phyloP scores from a whole-genome alignment of 2,329 filamentous ascomycete species.

The Aspergillus unguis region DNA sequence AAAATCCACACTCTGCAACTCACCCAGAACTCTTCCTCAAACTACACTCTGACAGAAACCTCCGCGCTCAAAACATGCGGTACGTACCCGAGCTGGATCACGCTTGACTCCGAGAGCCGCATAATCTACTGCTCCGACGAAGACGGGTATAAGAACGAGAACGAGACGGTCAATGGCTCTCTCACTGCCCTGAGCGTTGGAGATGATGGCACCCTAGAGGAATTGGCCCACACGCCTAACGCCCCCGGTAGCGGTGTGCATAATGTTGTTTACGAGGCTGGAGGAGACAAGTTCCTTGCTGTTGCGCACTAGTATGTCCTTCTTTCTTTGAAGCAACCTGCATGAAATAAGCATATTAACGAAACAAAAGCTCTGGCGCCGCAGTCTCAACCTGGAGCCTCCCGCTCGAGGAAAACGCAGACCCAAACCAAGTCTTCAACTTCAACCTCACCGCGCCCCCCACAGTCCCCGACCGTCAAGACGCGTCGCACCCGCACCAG shows the following conservation, averaged over 20 bases:
- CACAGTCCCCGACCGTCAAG: slow-evolving; percentile 47
- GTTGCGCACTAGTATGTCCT: slow-evolving; percentile 39
- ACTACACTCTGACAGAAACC: slow-evolving; percentile 22
- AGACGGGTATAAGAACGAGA: slow-evolving; percentile 23
- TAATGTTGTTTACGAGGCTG: slow-evolving; percentile 31
- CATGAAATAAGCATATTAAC: background rate
- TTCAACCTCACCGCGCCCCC: slow-evolving; percentile 40
- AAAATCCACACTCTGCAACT: slow-evolving; percentile 35
- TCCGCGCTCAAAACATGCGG: slow-evolving; percentile 31
- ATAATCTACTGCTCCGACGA: slow-evolving; percentile 38
- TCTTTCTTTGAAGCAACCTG: background rate
- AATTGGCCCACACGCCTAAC: slow-evolving; percentile 19
- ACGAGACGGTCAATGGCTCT: slow-evolving; percentile 29
- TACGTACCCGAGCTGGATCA: slow-evolving; percentile 37
- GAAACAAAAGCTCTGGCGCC: slow-evolving; percentile 24
- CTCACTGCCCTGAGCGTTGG: slow-evolving; percentile 24
- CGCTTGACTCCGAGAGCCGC: slow-evolving; percentile 24
- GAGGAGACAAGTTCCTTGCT: slow-evolving; percentile 28
- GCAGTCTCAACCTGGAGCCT: slow-evolving; percentile 34
- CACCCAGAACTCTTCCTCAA: slow-evolving; percentile 20
- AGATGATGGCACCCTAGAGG: slow-evolving; percentile 19
- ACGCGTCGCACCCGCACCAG: slow-evolving; percentile 61
- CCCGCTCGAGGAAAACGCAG: slow-evolving; percentile 19
- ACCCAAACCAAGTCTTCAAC: slow-evolving; percentile 39
- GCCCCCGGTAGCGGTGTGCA: slow-evolving; percentile 33